Evolutionary conservation across 176 grass and related monocot genomes (phyloP).

Genomic region (Chloris gayana): DNA sequence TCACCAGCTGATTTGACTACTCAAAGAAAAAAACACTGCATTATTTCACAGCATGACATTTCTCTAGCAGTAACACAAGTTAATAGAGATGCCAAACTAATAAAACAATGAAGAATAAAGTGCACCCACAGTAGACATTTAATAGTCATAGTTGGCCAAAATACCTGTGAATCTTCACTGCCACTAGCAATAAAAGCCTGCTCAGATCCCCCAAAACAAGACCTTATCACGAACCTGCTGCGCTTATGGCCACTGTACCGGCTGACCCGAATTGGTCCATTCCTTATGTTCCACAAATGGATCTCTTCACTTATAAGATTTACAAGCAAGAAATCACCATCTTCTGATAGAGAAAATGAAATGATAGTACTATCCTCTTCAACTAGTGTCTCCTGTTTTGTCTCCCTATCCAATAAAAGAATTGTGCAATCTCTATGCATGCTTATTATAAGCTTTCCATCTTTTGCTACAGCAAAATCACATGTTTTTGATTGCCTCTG

Average conservation of each 20-base stretch:
- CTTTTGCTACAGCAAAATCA: slow-evolving; percentile 66
- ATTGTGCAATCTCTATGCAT: slow-evolving; percentile 52
- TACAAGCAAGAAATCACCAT: slow-evolving; percentile 85
- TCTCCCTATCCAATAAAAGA: slow-evolving; percentile 70
- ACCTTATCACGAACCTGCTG: slow-evolving; percentile 79
- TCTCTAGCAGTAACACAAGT: neutral
- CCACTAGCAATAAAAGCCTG: slow-evolving; percentile 93
- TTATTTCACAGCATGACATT: neutral
- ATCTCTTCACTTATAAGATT: slow-evolving; percentile 70
- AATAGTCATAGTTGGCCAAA: neutral
- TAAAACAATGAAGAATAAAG: slow-evolving; percentile 21
- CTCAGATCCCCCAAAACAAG: slow-evolving; percentile 89
- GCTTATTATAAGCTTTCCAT: slow-evolving; percentile 73
- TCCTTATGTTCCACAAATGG: slow-evolving; percentile 91
- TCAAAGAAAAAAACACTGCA: neutral
- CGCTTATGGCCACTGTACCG: slow-evolving; percentile 79
- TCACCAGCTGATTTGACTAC: neutral
- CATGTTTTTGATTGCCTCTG: slow-evolving; percentile 53
- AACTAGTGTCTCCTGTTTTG: slow-evolving; percentile 64
- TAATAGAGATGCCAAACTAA: slow-evolving; percentile 18
- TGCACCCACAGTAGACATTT: neutral
- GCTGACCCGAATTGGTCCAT: slow-evolving; percentile 59
- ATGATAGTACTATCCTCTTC: slow-evolving; percentile 70
- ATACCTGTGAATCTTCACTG: slow-evolving; percentile 94
- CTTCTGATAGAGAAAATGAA: slow-evolving; percentile 82